phyloP scores from a whole-genome alignment of 805 yeast species.

The Starmera quercuum region DNA sequence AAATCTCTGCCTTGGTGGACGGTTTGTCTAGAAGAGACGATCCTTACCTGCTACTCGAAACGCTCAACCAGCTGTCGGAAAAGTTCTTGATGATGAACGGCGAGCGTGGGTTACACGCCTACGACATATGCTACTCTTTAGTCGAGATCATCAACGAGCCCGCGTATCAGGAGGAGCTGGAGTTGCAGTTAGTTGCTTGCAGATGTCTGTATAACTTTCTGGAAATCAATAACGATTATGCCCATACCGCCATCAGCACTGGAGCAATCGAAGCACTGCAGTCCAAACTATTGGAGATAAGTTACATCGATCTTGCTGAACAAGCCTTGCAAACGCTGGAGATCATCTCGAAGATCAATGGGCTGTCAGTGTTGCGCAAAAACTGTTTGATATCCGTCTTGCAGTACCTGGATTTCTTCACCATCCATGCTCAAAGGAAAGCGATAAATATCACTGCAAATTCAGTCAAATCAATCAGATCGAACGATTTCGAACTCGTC shows the following conservation, averaged over 20 bases:
- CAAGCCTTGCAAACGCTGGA: slow-evolving; percentile 77
- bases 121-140: slow-evolving; percentile 44
- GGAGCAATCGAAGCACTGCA: slow-evolving; percentile 63
- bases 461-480: slow-evolving; percentile 44
- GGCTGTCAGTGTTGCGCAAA: slow-evolving; percentile 43
- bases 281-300: slow-evolving; percentile 60
- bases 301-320: slow-evolving; percentile 86
- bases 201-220: slow-evolving; percentile 76
- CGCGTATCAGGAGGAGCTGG: slow-evolving; percentile 52
- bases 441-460: slow-evolving; percentile 69
- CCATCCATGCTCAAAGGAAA: slow-evolving; percentile 81
- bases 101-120: slow-evolving; percentile 58
- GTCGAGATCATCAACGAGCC: slow-evolving; percentile 55
- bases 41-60: slow-evolving; percentile 54
- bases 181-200: slow-evolving; percentile 76
- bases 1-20: slow-evolving; percentile 17
- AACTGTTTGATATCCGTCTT: slow-evolving; percentile 62
- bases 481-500: slow-evolving; percentile 37
- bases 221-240: slow-evolving; percentile 64
- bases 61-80: slow-evolving; percentile 58
- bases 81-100: slow-evolving; percentile 62
- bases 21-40: slow-evolving; percentile 31
- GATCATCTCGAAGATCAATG: slow-evolving; percentile 47
- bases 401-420: slow-evolving; percentile 77
- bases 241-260: slow-evolving; percentile 52